These are phyloP conservation scores for Gossypium herbaceum DNA, from an alignment of 345 rosid genomes.

Conservation along the genomic window DNA sequence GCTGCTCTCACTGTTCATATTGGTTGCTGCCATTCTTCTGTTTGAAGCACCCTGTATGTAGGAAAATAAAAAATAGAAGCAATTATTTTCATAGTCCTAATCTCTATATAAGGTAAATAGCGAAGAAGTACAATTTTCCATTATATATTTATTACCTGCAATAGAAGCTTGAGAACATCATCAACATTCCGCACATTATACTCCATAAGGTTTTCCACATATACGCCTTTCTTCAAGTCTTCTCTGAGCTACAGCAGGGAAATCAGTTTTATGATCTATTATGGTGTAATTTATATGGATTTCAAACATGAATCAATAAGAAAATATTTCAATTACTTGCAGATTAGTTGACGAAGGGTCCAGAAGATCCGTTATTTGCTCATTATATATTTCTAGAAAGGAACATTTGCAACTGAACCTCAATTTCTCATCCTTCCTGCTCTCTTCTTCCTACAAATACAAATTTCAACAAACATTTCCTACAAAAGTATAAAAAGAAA, in stretches of 20 bases:
- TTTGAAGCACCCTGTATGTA: constrained; percentile 69
- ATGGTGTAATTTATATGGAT: background rate
- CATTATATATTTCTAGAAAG: constrained; percentile 90
- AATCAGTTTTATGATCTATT: constrained; percentile 26
- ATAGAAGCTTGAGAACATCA: constrained; percentile 74
- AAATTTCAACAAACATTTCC: constrained; percentile 10
- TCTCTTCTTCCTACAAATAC: constrained; percentile 67
- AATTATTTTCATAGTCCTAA: constrained; percentile 1
- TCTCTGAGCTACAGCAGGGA: constrained; percentile 79
- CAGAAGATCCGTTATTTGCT: constrained; percentile 86
- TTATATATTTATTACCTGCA: constrained; percentile 42
- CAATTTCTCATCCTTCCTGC: constrained; percentile 67
- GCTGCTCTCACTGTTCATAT: constrained; percentile 95
- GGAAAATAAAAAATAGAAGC: constrained; percentile 11
- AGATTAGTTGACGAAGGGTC: constrained; percentile 85
- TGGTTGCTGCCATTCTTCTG: constrained; percentile 83
- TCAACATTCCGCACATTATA: constrained; percentile 53
- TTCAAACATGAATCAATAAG: constrained; percentile 14
- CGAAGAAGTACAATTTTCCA: constrained; percentile 11
- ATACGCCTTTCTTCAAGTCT: constrained; percentile 78
- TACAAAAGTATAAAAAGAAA: background rate
- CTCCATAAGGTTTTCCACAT: constrained; percentile 85
- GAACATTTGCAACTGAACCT: constrained; percentile 86
- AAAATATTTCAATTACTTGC: constrained; percentile 48
- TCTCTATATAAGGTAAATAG: background rate